A percentile compares a stretch with the other conserved stretches of the same genome.
Evolutionary conservation across 2,329 filamentous ascomycete genomes (phyloP).

Genomic region (Xenoacremonium recifei): DNA sequence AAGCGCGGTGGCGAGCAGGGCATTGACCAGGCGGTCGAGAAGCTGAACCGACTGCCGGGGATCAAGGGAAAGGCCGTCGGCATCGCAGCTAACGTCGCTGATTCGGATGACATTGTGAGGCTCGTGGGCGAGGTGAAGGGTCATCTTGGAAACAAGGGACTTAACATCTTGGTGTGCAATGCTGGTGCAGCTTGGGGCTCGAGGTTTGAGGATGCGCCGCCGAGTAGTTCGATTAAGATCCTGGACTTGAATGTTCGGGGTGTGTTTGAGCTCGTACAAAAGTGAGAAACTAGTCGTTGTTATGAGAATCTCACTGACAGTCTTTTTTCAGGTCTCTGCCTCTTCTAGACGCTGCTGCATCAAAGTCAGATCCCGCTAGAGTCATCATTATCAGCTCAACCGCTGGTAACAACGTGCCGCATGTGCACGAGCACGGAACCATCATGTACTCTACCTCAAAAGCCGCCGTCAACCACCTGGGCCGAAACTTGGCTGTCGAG

Average conservation of each 20-base stretch:
- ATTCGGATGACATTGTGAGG: conserved; percentile 58
- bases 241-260: conserved; percentile 71
- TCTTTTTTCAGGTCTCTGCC: conserved; percentile 27
- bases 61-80: conserved; percentile 59
- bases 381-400: conserved; percentile 67
- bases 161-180: conserved; percentile 71
- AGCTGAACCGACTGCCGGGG: conserved; percentile 61
- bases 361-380: conserved; percentile 50
- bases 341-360: conserved; percentile 45
- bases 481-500: conserved; percentile 63
- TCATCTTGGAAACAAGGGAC: conserved; percentile 54
- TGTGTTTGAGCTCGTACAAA: conserved; percentile 66
- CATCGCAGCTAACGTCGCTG: conserved; percentile 64
- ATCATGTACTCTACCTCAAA: conserved; percentile 68
- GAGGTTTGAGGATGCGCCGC: conserved; percentile 60
- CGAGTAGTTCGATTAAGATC: conserved; percentile 63
- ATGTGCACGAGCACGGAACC: conserved; percentile 58
- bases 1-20: conserved; percentile 59
- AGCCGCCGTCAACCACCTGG: conserved; percentile 61
- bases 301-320: neutral
- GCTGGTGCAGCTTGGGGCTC: conserved; percentile 71
- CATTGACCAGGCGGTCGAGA: conserved; percentile 59
- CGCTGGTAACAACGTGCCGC: conserved; percentile 62
- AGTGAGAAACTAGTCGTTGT: conserved; percentile 32
- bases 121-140: conserved; percentile 54